phyloP scores from a whole-genome alignment of 495 filamentous ascomycete genomes.

The Aspergillus ostianus region DNA sequence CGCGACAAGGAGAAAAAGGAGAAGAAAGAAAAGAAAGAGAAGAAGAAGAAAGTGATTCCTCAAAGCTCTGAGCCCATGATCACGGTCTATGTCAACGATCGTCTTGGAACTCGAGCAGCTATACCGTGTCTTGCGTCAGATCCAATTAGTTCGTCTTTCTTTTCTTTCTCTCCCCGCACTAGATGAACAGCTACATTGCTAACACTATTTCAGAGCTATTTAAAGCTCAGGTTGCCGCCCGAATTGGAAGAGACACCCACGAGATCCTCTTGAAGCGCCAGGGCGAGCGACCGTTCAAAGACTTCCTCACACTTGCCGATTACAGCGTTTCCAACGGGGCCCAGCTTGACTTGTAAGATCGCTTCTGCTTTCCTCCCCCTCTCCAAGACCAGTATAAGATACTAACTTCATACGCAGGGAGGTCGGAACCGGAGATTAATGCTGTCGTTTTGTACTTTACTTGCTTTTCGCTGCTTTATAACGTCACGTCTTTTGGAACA shows the following conservation, averaged over 20 bases:
- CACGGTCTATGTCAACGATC: constrained; percentile 87
- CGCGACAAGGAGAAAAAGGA: constrained; percentile 30
- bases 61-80: constrained; percentile 73
- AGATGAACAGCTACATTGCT: constrained; percentile 11
- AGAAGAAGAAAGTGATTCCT: constrained; percentile 35
- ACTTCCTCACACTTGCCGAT: constrained; percentile 78
- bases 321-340: constrained; percentile 86
- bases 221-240: constrained; percentile 84
- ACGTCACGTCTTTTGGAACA: neutral
- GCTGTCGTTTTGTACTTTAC: constrained; percentile 13
- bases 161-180: constrained; percentile 1
- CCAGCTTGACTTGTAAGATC: constrained; percentile 72
- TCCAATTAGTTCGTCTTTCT: constrained; percentile 55
- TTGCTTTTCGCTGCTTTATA: constrained; percentile 1
- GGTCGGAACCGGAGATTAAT: constrained; percentile 72
- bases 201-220: constrained; percentile 58
- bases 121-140: constrained; percentile 85
- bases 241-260: constrained; percentile 81
- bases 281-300: constrained; percentile 88
- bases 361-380: constrained; percentile 1
- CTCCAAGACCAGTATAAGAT: constrained; percentile 15
- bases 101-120: constrained; percentile 83
- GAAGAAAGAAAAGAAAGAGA: constrained; percentile 39
- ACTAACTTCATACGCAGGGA: constrained; percentile 43
- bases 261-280: constrained; percentile 91